phyloP scores from a whole-genome alignment of 164 flowering plant species.

The Annona squamosa region DNA sequence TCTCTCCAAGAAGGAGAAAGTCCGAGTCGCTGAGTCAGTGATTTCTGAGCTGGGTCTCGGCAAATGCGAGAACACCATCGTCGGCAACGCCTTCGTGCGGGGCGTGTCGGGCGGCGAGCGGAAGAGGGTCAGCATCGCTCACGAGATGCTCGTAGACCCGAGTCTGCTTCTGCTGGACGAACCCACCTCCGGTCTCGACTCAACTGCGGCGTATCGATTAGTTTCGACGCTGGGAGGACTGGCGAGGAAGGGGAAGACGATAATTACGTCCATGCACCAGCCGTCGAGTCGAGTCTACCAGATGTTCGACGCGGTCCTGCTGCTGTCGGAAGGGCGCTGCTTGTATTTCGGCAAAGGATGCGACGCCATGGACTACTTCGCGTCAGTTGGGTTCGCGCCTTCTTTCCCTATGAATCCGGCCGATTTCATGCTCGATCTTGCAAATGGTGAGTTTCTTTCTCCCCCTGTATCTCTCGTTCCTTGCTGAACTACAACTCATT shows the following conservation, averaged over 20 bases:
- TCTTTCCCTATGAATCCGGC: constrained; percentile 84
- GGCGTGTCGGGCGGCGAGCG: constrained; percentile 92
- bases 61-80: constrained; percentile 62
- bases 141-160: constrained; percentile 82
- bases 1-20: constrained; percentile 33
- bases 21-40: constrained; percentile 49
- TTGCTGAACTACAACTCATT: background rate
- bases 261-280: constrained; percentile 79
- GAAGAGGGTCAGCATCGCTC: constrained; percentile 75
- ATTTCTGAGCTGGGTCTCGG: constrained; percentile 58
- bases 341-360: constrained; percentile 61
- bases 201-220: constrained; percentile 73
- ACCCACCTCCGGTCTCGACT: constrained; percentile 87
- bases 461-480: background rate
- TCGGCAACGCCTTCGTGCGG: constrained; percentile 60
- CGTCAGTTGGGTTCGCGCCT: constrained; percentile 57
- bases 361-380: constrained; percentile 62
- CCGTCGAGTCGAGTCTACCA: constrained; percentile 82
- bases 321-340: constrained; percentile 62
- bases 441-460: constrained; percentile 59
- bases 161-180: constrained; percentile 74
- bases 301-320: constrained; percentile 61
- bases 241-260: constrained; percentile 71
- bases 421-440: constrained; percentile 90
- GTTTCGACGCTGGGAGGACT: constrained; percentile 38